These are phyloP conservation scores for Tulasnella sp. DNA, from an alignment of 768 basidiomycete species.

Conservation along the genomic window DNA sequence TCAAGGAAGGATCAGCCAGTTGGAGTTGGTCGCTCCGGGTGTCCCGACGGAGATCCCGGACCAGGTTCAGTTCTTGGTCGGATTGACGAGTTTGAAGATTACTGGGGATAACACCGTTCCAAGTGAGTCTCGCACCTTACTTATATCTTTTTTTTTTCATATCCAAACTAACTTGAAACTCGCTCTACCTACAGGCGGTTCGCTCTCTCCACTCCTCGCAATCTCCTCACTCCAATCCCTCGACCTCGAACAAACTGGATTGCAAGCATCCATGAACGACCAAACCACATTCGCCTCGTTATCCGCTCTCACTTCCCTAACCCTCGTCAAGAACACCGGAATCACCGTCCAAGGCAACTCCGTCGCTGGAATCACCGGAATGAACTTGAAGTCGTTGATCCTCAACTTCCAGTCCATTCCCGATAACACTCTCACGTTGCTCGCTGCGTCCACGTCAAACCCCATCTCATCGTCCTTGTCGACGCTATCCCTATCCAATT, in stretches of 20 bases:
- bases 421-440: slow-evolving; percentile 31
- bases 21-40: slow-evolving; percentile 43
- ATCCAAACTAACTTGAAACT: background rate
- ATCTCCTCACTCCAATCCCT: slow-evolving; percentile 16
- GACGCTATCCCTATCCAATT: slow-evolving; percentile 27
- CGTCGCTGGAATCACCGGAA: background rate
- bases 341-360: slow-evolving; percentile 10
- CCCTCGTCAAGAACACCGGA: slow-evolving; percentile 13
- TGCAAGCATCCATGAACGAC: slow-evolving; percentile 11
- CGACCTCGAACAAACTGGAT: slow-evolving; percentile 14
- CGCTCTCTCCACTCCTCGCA: background rate
- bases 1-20: slow-evolving; percentile 35
- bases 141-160: slow-evolving; percentile 7
- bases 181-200: slow-evolving; percentile 28
- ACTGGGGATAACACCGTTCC: slow-evolving; percentile 39
- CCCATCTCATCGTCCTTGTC: slow-evolving; percentile 27
- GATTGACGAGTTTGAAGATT: slow-evolving; percentile 35
- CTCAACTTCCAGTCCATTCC: slow-evolving; percentile 30
- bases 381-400: slow-evolving; percentile 4
- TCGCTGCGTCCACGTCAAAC: slow-evolving; percentile 26
- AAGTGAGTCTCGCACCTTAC: slow-evolving; percentile 29
- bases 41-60: slow-evolving; percentile 41
- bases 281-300: slow-evolving; percentile 7
- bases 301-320: slow-evolving; percentile 13
- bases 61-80: slow-evolving; percentile 37